Percentiles rank a stretch among this genome's conserved stretches.
These are phyloP conservation scores for Brassica nigra DNA, from an alignment of 345 rosid genomes.

Conservation along the genomic window DNA sequence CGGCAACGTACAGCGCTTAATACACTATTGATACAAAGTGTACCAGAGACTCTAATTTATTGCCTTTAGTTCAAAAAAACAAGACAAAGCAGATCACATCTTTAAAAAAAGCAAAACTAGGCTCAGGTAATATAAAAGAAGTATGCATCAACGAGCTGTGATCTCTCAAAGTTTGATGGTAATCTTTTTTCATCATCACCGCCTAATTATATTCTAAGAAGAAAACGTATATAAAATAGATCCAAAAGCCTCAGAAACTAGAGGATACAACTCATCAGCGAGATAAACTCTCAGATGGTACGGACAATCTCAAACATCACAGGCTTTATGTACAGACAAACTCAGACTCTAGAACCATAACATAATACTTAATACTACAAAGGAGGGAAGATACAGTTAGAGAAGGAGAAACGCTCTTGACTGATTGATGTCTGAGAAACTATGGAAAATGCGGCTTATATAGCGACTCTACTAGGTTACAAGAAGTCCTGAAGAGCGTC, in stretches of 20 bases:
- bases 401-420: not conserved
- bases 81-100: not conserved
- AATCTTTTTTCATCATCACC: constrained; percentile 44
- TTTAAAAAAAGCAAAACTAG: not conserved
- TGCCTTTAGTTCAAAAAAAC: constrained; percentile 43
- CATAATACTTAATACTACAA: not conserved
- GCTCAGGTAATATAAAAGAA: constrained; percentile 40
- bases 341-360: not conserved
- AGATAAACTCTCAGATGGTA: constrained; percentile 56
- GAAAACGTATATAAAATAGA: not conserved
- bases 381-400: not conserved
- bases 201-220: constrained; percentile 20
- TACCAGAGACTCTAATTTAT: constrained; percentile 78
- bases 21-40: constrained; percentile 49
- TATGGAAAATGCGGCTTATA: not conserved
- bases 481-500: not conserved
- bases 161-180: constrained; percentile 67
- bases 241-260: constrained; percentile 31
- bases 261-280: constrained; percentile 40
- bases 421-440: not conserved
- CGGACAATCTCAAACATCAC: constrained; percentile 63
- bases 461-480: constrained; percentile 19
- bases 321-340: constrained; percentile 18
- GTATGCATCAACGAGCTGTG: constrained; percentile 46
- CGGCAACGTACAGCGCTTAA: constrained; percentile 80